phyloP scores from a whole-genome alignment of 768 basidiomycete genomes.

The Suillus bovinus region DNA sequence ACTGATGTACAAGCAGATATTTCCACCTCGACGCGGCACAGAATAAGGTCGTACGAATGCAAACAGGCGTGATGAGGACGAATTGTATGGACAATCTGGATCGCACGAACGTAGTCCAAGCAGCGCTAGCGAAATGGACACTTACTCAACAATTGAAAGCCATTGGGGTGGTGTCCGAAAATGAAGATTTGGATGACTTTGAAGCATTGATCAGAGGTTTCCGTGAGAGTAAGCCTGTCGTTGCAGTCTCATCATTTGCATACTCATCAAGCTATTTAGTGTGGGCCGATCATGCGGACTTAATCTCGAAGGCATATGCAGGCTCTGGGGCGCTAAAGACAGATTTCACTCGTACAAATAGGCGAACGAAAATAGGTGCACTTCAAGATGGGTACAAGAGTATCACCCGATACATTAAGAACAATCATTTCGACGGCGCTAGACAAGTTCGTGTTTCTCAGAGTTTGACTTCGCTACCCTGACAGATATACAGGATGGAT shows the following conservation, averaged over 20 bases:
- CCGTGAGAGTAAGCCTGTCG: slow-evolving; percentile 70
- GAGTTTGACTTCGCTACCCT: not conserved
- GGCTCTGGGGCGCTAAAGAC: slow-evolving; percentile 96
- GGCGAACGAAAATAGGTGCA: slow-evolving; percentile 76
- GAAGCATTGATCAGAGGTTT: slow-evolving; percentile 79
- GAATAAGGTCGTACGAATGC: slow-evolving; percentile 52
- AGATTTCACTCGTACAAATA: slow-evolving; percentile 93
- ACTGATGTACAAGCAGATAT: slow-evolving; percentile 51
- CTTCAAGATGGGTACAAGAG: slow-evolving; percentile 89
- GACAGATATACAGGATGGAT: slow-evolving; percentile 72
- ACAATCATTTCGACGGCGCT: slow-evolving; percentile 95
- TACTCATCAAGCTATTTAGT: slow-evolving; percentile 48
- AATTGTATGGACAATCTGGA: slow-evolving; percentile 99
- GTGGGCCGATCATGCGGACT: slow-evolving; percentile 97
- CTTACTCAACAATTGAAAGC: slow-evolving; percentile 76
- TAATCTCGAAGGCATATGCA: slow-evolving; percentile 86
- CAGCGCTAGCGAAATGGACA: slow-evolving; percentile 84
- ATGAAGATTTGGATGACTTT: slow-evolving; percentile 80
- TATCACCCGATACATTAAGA: slow-evolving; percentile 83
- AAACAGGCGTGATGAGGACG: slow-evolving; percentile 81
- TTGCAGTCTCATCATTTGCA: slow-evolving; percentile 1
- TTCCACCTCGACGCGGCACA: slow-evolving; percentile 65
- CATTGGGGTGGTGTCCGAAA: slow-evolving; percentile 68
- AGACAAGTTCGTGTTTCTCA: slow-evolving; percentile 58
- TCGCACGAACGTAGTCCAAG: slow-evolving; percentile 95